Evolutionary conservation across 2,329 filamentous ascomycete genomes (phyloP).

Genomic region (Dactylonectria estremocensis): DNA sequence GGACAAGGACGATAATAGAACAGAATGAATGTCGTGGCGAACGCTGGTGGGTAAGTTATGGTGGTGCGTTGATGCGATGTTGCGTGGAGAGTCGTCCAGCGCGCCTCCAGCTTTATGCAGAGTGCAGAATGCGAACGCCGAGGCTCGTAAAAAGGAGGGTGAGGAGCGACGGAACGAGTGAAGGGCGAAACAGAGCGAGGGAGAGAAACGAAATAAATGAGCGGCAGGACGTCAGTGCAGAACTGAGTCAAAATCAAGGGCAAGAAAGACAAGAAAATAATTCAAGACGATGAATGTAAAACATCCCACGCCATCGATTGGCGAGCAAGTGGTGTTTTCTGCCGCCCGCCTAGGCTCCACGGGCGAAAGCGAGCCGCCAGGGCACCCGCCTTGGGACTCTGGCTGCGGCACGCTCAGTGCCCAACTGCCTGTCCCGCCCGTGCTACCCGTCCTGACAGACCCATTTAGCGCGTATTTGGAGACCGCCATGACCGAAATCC

Average conservation of each 20-base stretch:
- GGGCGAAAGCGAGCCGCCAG: conserved; percentile 5
- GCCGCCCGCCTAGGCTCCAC: background rate
- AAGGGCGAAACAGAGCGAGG: background rate
- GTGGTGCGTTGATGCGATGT: background rate
- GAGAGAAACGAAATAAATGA: background rate
- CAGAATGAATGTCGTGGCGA: background rate
- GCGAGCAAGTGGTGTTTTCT: conserved; percentile 6
- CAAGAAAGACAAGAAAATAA: conserved; percentile 26
- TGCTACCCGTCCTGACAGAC: conserved; percentile 25
- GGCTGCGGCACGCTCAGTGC: background rate
- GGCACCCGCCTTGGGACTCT: background rate
- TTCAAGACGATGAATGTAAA: conserved; percentile 20
- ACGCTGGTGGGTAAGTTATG: background rate
- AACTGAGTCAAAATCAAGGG: conserved; percentile 2
- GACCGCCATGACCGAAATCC: conserved; percentile 10
- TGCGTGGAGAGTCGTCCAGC: background rate
- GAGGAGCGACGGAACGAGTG: conserved; percentile 1
- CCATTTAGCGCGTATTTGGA: conserved; percentile 9
- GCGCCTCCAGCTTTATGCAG: background rate
- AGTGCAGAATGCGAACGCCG: conserved; percentile 5
- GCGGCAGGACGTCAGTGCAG: background rate
- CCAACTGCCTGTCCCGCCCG: background rate
- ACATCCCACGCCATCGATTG: conserved; percentile 11
- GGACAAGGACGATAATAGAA: background rate
- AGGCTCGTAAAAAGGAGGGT: background rate